Conservation (phyloP, 1,284 basidiomycete genomes). For the Porodaedalea pini region DNA sequence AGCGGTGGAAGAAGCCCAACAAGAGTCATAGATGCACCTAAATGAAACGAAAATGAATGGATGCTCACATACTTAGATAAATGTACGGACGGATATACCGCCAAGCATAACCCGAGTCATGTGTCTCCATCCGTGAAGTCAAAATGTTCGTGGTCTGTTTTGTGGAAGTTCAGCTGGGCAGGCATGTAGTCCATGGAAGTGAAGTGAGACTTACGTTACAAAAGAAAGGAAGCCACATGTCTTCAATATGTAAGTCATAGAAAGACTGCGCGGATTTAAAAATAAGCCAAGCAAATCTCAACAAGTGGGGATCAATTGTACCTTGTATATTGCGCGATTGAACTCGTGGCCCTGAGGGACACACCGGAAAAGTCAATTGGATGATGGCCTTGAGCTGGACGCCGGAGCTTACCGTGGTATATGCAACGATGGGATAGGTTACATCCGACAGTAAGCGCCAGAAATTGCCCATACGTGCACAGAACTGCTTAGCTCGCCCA, state of each 20-base stretch:
- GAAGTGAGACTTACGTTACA: conserved; percentile 55
- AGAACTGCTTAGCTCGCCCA: conserved; percentile 89
- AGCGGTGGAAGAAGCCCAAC: conserved; percentile 93
- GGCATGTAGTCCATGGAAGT: background rate
- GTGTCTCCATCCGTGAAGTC: conserved; percentile 95
- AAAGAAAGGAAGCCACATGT: conserved; percentile 99
- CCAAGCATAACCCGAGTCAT: conserved; percentile 96
- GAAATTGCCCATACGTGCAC: conserved; percentile 88
- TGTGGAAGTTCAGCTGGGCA: background rate
- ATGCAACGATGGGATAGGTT: conserved; percentile 95
- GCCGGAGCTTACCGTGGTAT: conserved; percentile 77
- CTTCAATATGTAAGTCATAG: conserved; percentile 94
- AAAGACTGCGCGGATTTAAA: conserved; percentile 52
- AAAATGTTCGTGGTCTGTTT: conserved; percentile 91
- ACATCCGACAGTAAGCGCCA: conserved; percentile 95
- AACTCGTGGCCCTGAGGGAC: conserved; percentile 80
- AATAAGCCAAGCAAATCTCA: conserved; percentile 2
- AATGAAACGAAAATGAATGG: conserved; percentile 13
- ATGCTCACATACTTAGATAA: background rate
- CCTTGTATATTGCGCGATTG: conserved; percentile 81
- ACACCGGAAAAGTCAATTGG: conserved; percentile 10
- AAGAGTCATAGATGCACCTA: conserved; percentile 96
- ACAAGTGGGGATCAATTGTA: conserved; percentile 27
- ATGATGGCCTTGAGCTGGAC: conserved; percentile 22
- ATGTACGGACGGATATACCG: conserved; percentile 67